Evolutionary conservation across 1,284 basidiomycete species (phyloP), one percentile per base, ranked within the genome.

Genomic region (Kwoniella shivajii): DNA sequence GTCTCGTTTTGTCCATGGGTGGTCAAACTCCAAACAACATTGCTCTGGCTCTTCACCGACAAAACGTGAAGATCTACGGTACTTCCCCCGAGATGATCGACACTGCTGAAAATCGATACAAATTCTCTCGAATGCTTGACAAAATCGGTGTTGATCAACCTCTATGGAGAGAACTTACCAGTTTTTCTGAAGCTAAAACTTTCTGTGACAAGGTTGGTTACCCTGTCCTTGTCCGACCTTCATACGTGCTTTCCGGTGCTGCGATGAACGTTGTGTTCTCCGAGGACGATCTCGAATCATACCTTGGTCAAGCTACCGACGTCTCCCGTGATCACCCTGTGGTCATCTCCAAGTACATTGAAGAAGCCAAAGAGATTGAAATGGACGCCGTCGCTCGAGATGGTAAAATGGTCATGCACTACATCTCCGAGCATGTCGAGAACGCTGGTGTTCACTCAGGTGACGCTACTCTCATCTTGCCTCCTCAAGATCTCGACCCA

Each of bases 41-140:
- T 67, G 93, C 96, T 3, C 83, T 98, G 39, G 90, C 90, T 3
- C 82, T 99, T 26, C 87, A 89, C 79, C 91, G 94, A 64, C 90
- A 97, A 80, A 95, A 95, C 71, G 93, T 97, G 79, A 93, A 95
- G 81, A 94, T 99, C 60, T 92, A 95, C 71, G 95, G 96, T 52
- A 99, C 95, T 1, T 97, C 93, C 27, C 95, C 95, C 7, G 95
- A 98, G 81, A 97, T 97, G 92, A 99, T 99, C 70, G 96, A 99
- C 75, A 98, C 92, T 29, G 95, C 95, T 24, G 95, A 99, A 83
- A 97, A 99, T 79, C 84, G 96, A 63, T 98, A 92, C 89, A 99
- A 99, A 82, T 99, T 99, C 82, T 98, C 95, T 54, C 91, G 95
- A 61, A 85, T 98, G 79, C 80, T 98, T 59, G 96, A 99, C 78